Percentiles rank a stretch among this genome's conserved stretches.
Conservation (phyloP, 176 grass and related monocot species). For the Poa annua region DNA sequence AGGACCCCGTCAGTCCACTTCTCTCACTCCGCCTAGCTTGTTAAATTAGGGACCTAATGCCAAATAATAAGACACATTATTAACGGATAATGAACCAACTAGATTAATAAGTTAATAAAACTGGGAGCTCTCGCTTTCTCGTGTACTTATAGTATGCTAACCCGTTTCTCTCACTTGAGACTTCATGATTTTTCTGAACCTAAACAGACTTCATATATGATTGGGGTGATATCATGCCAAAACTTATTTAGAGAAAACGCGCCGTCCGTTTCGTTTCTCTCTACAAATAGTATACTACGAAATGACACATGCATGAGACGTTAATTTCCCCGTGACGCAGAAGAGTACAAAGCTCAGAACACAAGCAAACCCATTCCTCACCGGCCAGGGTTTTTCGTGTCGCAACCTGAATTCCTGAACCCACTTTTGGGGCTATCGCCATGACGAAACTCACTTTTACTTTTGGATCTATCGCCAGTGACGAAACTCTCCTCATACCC, state of each 20-base stretch:
- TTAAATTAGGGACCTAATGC: no score
- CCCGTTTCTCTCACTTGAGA: no score
- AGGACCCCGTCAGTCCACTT: constrained; percentile 58
- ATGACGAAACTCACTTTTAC: no score
- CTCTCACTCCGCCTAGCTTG: no score
- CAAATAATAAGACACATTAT: no score
- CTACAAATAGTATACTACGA: no score
- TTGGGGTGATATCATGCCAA: background rate
- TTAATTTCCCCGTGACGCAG: constrained; percentile 22
- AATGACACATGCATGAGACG: background rate
- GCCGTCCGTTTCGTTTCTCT: background rate
- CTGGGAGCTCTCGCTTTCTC: background rate
- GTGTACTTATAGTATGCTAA: background rate
- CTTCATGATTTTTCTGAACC: no score
- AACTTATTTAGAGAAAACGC: background rate
- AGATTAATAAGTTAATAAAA: background rate
- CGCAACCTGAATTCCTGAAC: background rate
- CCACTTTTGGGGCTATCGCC: background rate
- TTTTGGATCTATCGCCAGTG: no score
- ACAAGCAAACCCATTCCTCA: background rate
- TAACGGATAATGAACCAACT: background rate
- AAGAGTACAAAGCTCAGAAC: constrained; percentile 8
- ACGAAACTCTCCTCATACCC: no score
- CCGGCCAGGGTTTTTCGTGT: background rate
- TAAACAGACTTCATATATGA: background rate